Conservation (phyloP, 2,329 filamentous ascomycete genomes). For the Acrocalymma vagum region DNA sequence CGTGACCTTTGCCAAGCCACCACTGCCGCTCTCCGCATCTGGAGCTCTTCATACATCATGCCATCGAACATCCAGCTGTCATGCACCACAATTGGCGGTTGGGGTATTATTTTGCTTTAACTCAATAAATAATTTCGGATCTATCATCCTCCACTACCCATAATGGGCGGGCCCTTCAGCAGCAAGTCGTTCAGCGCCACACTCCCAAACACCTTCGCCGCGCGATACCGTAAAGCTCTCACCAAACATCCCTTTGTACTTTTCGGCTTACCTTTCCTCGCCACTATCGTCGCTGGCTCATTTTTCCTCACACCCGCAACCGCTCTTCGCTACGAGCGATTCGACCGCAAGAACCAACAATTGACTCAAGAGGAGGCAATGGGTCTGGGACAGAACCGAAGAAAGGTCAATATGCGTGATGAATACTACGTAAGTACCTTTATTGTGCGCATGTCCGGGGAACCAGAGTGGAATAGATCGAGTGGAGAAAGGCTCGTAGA, state of each 20-base stretch:
- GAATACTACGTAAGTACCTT: constrained; percentile 79
- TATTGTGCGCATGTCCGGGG: neutral
- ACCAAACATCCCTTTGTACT: constrained; percentile 85
- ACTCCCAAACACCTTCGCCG: constrained; percentile 69
- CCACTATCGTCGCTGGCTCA: constrained; percentile 87
- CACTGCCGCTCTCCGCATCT: constrained; percentile 13
- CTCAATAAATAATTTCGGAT: neutral
- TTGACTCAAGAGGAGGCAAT: constrained; percentile 87
- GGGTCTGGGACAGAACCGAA: constrained; percentile 74
- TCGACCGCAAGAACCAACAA: constrained; percentile 89
- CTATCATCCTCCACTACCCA: constrained; percentile 5
- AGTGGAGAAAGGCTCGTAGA: neutral
- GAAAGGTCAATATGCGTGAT: constrained; percentile 81
- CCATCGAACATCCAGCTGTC: constrained; percentile 5
- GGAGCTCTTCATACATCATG: constrained; percentile 12
- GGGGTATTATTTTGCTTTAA: neutral
- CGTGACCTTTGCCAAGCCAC: constrained; percentile 30
- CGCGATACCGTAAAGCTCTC: constrained; percentile 78
- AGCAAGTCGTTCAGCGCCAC: constrained; percentile 66
- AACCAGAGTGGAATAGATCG: neutral
- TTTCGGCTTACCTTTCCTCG: constrained; percentile 92
- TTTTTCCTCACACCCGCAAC: constrained; percentile 96
- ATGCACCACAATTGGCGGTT: neutral
- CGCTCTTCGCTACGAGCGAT: constrained; percentile 89
- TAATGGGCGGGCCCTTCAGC: constrained; percentile 68